These are phyloP conservation scores for Amauroascus niger DNA, from an alignment of 2,329 filamentous ascomycete species.

Conservation along the genomic window DNA sequence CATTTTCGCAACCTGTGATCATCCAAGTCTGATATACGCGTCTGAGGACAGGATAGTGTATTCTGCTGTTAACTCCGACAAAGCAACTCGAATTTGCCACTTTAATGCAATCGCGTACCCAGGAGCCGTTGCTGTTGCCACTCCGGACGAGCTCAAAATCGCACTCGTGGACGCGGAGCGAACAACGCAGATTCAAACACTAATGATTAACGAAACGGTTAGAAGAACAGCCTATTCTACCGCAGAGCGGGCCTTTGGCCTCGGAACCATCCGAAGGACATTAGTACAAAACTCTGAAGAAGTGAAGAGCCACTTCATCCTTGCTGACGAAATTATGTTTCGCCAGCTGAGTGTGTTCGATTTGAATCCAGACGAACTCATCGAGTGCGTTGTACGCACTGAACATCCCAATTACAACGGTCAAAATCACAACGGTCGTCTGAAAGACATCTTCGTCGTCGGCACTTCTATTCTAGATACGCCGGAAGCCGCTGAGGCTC, in stretches of 20 bases:
- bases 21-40: slow-evolving; percentile 86
- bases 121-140: slow-evolving; percentile 69
- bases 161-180: slow-evolving; percentile 72
- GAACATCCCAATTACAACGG: slow-evolving; percentile 55
- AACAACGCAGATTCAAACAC: slow-evolving; percentile 75
- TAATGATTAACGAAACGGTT: slow-evolving; percentile 72
- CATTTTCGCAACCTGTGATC: slow-evolving; percentile 88
- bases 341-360: slow-evolving; percentile 62
- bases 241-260: slow-evolving; percentile 66
- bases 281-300: slow-evolving; percentile 62
- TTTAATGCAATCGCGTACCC: slow-evolving; percentile 78
- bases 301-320: slow-evolving; percentile 68
- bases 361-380: slow-evolving; percentile 60
- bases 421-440: slow-evolving; percentile 42
- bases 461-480: slow-evolving; percentile 66
- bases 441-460: slow-evolving; percentile 70
- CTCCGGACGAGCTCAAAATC: slow-evolving; percentile 64
- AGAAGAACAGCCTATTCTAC: slow-evolving; percentile 78
- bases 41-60: slow-evolving; percentile 81
- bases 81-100: slow-evolving; percentile 68
- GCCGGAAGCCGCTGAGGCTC: slow-evolving; percentile 42
- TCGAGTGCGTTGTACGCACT: slow-evolving; percentile 74
- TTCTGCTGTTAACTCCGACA: slow-evolving; percentile 84
- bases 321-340: slow-evolving; percentile 87
- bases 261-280: slow-evolving; percentile 73